phyloP scores from a whole-genome alignment of 2,329 filamentous ascomycete species.

The Talaromyces pinophilus region DNA sequence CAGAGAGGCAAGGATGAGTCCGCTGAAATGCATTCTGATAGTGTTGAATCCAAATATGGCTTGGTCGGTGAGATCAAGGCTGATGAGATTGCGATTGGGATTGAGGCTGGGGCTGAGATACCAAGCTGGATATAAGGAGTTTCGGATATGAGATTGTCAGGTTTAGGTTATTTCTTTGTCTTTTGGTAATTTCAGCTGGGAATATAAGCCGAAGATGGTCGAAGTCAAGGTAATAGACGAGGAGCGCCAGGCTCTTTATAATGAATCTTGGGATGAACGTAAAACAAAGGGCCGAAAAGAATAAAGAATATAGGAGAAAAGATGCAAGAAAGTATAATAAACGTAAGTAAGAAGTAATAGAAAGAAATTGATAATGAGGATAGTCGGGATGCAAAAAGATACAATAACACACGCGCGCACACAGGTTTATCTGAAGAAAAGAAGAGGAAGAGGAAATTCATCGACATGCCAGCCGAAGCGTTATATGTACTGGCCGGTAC shows the following conservation, averaged over 20 bases:
- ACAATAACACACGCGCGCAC: not conserved
- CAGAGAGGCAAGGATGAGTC: slow-evolving; percentile 29
- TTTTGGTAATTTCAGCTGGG: not conserved
- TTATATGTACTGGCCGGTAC: slow-evolving; percentile 13
- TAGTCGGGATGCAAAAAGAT: not conserved
- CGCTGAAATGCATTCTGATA: slow-evolving; percentile 20
- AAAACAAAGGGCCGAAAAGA: slow-evolving; percentile 4
- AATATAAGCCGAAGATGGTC: not conserved
- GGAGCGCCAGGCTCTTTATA: slow-evolving; percentile 11
- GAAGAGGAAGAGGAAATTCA: slow-evolving; percentile 10
- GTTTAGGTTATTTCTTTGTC: not conserved
- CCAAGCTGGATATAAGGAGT: not conserved
- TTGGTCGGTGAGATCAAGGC: not conserved
- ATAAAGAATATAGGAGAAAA: not conserved
- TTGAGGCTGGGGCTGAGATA: not conserved
- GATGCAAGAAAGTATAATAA: slow-evolving; percentile 15
- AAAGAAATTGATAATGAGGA: slow-evolving; percentile 21
- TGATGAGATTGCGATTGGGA: not conserved
- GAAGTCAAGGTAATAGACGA: not conserved
- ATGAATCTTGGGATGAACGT: not conserved
- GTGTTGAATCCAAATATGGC: not conserved
- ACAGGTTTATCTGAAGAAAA: slow-evolving; percentile 9
- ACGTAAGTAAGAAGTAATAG: slow-evolving; percentile 8
- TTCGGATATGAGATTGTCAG: not conserved
- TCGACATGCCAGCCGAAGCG: slow-evolving; percentile 1